Percentiles rank a stretch among this genome's conserved stretches.
Evolutionary conservation across 805 yeast species (phyloP).

Genomic region (Priceomyces melissophilus): DNA sequence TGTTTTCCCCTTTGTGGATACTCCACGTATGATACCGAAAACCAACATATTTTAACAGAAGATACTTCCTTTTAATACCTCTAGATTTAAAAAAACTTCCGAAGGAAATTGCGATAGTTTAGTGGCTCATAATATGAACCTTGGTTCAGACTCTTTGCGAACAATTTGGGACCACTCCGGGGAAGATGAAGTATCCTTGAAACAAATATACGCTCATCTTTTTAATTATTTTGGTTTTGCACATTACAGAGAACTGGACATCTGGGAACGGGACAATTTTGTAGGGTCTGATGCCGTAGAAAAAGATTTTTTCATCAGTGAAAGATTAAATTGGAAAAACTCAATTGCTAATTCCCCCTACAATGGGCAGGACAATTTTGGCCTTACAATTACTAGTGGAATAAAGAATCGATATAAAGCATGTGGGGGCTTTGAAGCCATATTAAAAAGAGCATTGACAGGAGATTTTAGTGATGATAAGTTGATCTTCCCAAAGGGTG

Average conservation of each 20-base stretch:
- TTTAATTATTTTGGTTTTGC: slow-evolving; percentile 10
- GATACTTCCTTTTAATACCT: too few species aligned
- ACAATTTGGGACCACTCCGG: slow-evolving; percentile 12
- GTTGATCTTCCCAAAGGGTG: neutral
- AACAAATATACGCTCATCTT: slow-evolving; percentile 3
- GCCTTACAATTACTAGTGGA: slow-evolving; percentile 2
- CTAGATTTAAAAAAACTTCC: too few species aligned
- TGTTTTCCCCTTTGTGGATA: too few species aligned
- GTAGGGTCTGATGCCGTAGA: slow-evolving; percentile 18
- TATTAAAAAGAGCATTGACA: neutral
- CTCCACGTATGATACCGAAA: too few species aligned
- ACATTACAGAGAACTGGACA: slow-evolving; percentile 16
- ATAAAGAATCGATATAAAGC: slow-evolving; percentile 4
- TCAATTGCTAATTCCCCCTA: neutral
- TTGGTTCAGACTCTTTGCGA: neutral
- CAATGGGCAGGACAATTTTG: neutral
- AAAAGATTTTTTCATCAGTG: neutral
- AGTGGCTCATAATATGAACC: neutral
- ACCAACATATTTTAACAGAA: too few species aligned
- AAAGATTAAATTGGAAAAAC: neutral
- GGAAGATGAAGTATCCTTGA: slow-evolving; percentile 1
- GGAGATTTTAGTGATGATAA: neutral
- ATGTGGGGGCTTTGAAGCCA: slow-evolving; percentile 2
- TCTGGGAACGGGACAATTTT: slow-evolving; percentile 16
- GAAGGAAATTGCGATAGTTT: too few species aligned